These are phyloP conservation scores for Salix koriyanagi DNA, from an alignment of 345 rosid species.

Conservation along the genomic window DNA sequence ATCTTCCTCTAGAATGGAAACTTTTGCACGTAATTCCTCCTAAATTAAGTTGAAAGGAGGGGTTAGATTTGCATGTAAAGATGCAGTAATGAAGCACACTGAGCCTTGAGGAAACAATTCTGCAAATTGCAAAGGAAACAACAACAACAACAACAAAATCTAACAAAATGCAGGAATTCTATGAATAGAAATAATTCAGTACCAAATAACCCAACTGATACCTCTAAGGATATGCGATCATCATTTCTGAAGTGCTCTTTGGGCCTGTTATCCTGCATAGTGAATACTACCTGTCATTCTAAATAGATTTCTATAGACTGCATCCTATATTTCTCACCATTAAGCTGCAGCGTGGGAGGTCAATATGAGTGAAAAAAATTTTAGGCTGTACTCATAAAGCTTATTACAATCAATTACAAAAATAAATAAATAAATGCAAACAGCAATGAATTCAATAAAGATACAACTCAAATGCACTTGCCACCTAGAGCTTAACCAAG, in stretches of 20 bases:
- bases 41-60: constrained; percentile 31
- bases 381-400: not conserved
- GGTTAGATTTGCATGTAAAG: constrained; percentile 2
- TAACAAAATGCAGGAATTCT: not conserved
- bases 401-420: not conserved
- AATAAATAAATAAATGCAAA: not conserved
- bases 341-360: not conserved
- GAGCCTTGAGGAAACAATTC: not conserved
- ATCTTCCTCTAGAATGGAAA: constrained; percentile 72
- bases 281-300: not conserved
- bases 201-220: constrained; percentile 23
- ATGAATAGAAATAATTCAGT: not conserved
- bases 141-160: not conserved
- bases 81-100: not conserved
- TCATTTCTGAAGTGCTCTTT: constrained; percentile 51
- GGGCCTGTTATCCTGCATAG: constrained; percentile 52
- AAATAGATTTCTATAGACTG: not conserved
- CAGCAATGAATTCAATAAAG: not conserved
- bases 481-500: not conserved
- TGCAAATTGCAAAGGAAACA: not conserved
- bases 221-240: constrained; percentile 49
- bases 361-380: not conserved
- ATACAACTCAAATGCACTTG: not conserved
- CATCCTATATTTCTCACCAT: not conserved
- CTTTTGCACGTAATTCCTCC: constrained; percentile 78